Conservation (phyloP, 2,329 filamentous ascomycete genomes). For the Fusarium albidum region DNA sequence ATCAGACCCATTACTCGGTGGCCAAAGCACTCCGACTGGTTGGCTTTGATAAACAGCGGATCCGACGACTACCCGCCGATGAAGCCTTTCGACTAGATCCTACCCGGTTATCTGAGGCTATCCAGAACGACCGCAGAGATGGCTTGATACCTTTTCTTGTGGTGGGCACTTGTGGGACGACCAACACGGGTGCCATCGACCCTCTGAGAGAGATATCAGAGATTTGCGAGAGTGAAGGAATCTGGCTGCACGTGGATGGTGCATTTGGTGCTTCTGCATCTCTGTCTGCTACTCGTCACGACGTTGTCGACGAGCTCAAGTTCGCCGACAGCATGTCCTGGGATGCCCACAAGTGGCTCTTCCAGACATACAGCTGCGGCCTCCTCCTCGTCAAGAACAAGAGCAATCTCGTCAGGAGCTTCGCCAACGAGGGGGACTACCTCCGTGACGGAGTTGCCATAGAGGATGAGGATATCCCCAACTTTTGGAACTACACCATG, state of each 20-base stretch:
- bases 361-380: constrained; percentile 39
- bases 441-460: constrained; percentile 34
- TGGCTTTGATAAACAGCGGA: constrained; percentile 6
- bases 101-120: accelerated
- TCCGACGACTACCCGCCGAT: not conserved
- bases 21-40: constrained; percentile 14
- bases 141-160: constrained; percentile 16
- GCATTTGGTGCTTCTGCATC: constrained; percentile 37
- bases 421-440: constrained; percentile 37
- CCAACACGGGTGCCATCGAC: constrained; percentile 23
- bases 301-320: constrained; percentile 16
- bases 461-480: constrained; percentile 36
- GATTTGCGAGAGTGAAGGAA: constrained; percentile 13
- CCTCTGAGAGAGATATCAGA: constrained; percentile 1
- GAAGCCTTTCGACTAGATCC: not conserved
- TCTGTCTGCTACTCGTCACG: constrained; percentile 23
- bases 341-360: constrained; percentile 42
- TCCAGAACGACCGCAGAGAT: not conserved
- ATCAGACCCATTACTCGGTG: constrained; percentile 22
- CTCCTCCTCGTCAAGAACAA: constrained; percentile 33
- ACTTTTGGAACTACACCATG: constrained; percentile 40
- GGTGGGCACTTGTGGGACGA: constrained; percentile 27
- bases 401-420: constrained; percentile 29
- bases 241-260: constrained; percentile 39
- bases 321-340: constrained; percentile 38